A percentile compares a stretch with the other conserved stretches of the same genome.
phyloP scores from a whole-genome alignment of 2,329 filamentous ascomycete species.

The Fusarium virguliforme region DNA sequence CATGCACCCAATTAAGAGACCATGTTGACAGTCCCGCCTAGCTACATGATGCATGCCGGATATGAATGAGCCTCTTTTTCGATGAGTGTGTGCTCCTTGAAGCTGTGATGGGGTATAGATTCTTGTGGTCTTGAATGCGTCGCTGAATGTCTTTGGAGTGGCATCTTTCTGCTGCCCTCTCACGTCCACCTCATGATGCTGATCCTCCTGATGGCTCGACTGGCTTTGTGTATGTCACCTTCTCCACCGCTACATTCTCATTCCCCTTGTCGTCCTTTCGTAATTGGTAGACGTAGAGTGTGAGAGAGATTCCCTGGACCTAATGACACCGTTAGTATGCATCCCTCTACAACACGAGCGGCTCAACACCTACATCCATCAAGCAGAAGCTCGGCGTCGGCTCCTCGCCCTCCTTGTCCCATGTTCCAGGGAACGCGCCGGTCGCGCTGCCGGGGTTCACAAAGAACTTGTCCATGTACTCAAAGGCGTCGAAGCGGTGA shows the following conservation, averaged over 20 bases:
- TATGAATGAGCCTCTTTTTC: conserved; percentile 35
- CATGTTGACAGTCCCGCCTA: conserved; percentile 31
- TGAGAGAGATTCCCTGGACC: conserved; percentile 96
- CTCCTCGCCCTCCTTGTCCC: conserved; percentile 75
- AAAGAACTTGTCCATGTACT: conserved; percentile 83
- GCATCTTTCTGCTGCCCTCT: conserved; percentile 19
- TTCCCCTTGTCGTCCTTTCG: conserved; percentile 83
- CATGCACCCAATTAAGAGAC: conserved; percentile 42
- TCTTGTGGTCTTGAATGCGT: conserved; percentile 44
- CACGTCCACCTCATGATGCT: conserved; percentile 51
- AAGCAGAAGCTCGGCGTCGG: conserved; percentile 93
- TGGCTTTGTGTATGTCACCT: conserved; percentile 88
- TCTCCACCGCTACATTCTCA: conserved; percentile 87
- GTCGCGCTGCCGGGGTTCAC: conserved; percentile 79
- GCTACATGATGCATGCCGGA: conserved; percentile 43
- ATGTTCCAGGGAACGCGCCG: conserved; percentile 73
- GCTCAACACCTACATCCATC: conserved; percentile 87
- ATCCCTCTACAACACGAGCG: background rate
- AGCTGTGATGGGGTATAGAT: conserved; percentile 51
- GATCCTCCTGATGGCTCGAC: conserved; percentile 71
- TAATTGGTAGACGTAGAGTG: conserved; percentile 93
- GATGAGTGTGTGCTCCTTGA: conserved; percentile 31
- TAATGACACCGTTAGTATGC: conserved; percentile 58
- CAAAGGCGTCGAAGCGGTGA: conserved; percentile 79
- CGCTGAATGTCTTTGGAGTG: conserved; percentile 37